phyloP scores from a whole-genome alignment of 495 filamentous ascomycete genomes.

The Podospora pseudoanserina region DNA sequence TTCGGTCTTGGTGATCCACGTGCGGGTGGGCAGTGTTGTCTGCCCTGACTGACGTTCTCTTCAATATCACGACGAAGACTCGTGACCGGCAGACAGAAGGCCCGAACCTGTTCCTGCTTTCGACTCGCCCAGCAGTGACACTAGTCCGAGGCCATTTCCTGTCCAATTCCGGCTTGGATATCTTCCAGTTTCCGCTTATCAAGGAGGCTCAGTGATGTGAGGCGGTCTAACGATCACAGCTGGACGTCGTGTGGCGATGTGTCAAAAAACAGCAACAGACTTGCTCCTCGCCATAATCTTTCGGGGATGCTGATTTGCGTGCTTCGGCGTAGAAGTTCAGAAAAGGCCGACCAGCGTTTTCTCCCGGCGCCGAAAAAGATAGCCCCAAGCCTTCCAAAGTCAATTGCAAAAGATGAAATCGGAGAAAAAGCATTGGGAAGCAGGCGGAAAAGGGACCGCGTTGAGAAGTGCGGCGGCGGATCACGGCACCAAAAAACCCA shows the following conservation, averaged over 20 bases:
- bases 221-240: not conserved
- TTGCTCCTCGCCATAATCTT: not conserved
- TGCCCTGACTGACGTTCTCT: not conserved
- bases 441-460: not conserved
- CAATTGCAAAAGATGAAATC: not conserved
- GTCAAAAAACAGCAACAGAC: not conserved
- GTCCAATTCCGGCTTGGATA: not conserved
- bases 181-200: not conserved
- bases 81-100: not conserved
- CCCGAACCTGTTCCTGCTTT: not conserved
- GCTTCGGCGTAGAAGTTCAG: not conserved
- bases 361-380: not conserved
- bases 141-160: not conserved
- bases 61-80: not conserved
- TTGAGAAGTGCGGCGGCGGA: not conserved
- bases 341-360: not conserved
- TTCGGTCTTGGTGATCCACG: not conserved
- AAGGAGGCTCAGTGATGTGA: not conserved
- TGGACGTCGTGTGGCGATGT: not conserved
- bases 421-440: not conserved
- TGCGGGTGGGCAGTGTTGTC: not conserved
- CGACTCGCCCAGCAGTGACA: not conserved
- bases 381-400: not conserved
- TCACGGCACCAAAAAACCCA: not conserved
- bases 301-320: not conserved